Conservation (phyloP, 495 filamentous ascomycete genomes). For the Astrothelium subdiscretum region DNA sequence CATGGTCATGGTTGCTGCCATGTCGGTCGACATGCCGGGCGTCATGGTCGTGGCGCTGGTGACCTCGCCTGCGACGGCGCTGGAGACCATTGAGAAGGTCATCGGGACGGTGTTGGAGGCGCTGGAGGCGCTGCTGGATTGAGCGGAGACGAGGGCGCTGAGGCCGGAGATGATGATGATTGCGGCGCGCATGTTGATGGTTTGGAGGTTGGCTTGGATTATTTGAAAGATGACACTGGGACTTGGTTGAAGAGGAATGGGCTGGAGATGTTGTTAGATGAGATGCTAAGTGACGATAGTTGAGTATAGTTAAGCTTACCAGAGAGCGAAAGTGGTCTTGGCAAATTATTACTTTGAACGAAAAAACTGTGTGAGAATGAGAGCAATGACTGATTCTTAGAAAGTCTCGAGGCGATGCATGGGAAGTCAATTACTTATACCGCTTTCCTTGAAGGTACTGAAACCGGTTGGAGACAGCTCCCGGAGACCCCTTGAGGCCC, state of each 20-base stretch:
- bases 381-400: background rate
- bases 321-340: constrained; percentile 3
- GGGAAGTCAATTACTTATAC: constrained; percentile 3
- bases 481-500: background rate
- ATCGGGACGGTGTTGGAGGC: constrained; percentile 31
- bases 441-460: background rate
- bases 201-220: background rate
- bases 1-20: background rate
- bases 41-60: background rate
- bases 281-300: background rate
- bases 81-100: constrained; percentile 8
- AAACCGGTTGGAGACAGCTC: constrained; percentile 2
- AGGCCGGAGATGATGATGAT: background rate
- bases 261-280: background rate
- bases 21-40: background rate
- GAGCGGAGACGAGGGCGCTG: background rate
- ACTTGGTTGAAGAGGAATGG: background rate
- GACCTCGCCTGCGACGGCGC: background rate
- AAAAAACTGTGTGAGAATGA: background rate
- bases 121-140: constrained; percentile 21
- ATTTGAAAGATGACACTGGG: background rate
- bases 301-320: background rate
- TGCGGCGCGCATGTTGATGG: background rate
- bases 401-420: background rate
- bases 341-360: background rate